Evolutionary conservation across 305 asterid species (phyloP), one percentile per base, ranked within the genome.

Genomic region (Striga hermonthica): DNA sequence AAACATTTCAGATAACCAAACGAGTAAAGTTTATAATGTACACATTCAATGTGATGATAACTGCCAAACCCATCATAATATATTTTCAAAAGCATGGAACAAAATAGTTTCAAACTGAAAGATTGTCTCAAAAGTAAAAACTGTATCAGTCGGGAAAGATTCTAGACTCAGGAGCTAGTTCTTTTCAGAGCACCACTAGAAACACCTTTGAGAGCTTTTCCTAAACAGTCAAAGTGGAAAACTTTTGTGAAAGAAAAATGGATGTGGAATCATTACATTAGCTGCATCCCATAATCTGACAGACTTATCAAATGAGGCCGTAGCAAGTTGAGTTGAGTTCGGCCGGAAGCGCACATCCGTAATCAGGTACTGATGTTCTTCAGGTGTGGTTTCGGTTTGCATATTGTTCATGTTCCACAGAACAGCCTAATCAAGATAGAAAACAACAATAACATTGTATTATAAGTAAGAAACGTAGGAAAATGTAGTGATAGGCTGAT

Each of bases 281-380:
- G 88, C 88, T 45, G 96, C 92, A 72, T 88, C 95, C 96, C 96
- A 88, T 53, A 88, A 70, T 77, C 95, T 79, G 80, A 88, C 88
- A 39, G 96, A 86, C 80, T 82, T 82, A 75, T 88, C 96, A 64
- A 78, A 81, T 62, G 96, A 88, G 49, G 95, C 89, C 10, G 95
- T 88, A 50, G 86, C 91, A 52, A 88, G 79, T 71, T 86, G 95
- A 53, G 91, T 84, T 4, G 95, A 84, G 72, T 84, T 86, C 36
- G 96, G 95, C 68, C 95, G 81, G 84, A 88, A 88, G 59, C 96
- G 89, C 41, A 88, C 78, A 72, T 88, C 95, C 0, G 95, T 82
- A 66, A 88, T 84, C 69, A 88, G 50, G 73, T 50, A 64, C 53
- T 84, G 85, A 72, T 88, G 94, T 71, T 88, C 96, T 64, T 84